Evolutionary conservation across 805 yeast species (phyloP).

Genomic region (Zygotorulaspora danielsina): DNA sequence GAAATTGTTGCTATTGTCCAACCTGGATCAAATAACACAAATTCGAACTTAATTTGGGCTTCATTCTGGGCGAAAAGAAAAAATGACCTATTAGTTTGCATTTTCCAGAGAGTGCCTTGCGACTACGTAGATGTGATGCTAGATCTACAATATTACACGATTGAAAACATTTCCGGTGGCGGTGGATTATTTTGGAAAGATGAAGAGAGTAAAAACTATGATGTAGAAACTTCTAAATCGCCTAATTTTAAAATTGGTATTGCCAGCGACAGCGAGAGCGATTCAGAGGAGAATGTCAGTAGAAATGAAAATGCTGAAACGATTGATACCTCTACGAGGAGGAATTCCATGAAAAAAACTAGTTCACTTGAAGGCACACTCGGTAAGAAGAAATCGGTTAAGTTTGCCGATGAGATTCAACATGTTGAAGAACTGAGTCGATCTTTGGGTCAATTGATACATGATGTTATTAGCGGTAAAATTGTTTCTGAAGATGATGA

Average conservation of each 20-base stretch:
- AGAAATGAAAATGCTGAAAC: not conserved
- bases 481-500: conserved; percentile 27
- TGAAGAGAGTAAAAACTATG: conserved; percentile 2
- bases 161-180: conserved; percentile 27
- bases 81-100: conserved; percentile 67
- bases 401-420: conserved; percentile 28
- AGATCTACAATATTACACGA: conserved; percentile 31
- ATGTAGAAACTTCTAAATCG: not conserved
- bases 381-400: conserved; percentile 23
- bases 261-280: conserved; percentile 37
- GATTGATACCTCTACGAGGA: not conserved
- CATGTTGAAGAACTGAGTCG: conserved; percentile 26
- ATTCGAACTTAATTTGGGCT: conserved; percentile 63
- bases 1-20: conserved; percentile 77
- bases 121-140: conserved; percentile 58
- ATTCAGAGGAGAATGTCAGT: not conserved
- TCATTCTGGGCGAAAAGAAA: conserved; percentile 86
- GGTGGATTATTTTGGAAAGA: conserved; percentile 20
- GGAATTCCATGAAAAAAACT: not conserved
- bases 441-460: conserved; percentile 28
- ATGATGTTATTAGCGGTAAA: conserved; percentile 29
- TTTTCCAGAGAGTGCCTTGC: conserved; percentile 80
- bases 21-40: conserved; percentile 43
- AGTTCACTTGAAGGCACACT: not conserved
- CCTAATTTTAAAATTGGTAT: conserved; percentile 69